Evolutionary conservation across 164 flowering plant species (phyloP).

Genomic region (Chimonanthus praecox): DNA sequence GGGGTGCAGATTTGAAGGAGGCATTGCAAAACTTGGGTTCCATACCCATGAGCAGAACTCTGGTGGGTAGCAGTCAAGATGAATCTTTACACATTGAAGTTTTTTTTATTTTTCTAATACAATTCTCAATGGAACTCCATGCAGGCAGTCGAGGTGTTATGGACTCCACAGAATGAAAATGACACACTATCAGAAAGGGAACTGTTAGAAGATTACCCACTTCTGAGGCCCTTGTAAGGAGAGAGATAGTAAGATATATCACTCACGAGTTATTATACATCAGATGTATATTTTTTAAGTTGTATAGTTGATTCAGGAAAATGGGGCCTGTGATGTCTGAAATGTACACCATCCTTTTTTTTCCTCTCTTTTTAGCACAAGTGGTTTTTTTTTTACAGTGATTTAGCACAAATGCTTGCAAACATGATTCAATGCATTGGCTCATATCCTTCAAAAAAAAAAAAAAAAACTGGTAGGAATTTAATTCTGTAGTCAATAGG

Average conservation of each 20-base stretch:
- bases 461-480: too few species aligned
- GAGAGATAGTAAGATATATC: background rate
- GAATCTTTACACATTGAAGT: background rate
- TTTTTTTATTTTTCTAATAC: background rate
- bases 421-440: too few species aligned
- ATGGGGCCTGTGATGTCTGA: too few species aligned
- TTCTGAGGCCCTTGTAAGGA: conserved; percentile 69
- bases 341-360: too few species aligned
- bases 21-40: conserved; percentile 88
- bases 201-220: conserved; percentile 87
- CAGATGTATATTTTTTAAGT: background rate
- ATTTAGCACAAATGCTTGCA: too few species aligned
- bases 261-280: background rate
- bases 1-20: conserved; percentile 71
- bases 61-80: conserved; percentile 32
- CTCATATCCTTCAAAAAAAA: too few species aligned
- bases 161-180: conserved; percentile 95
- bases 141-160: conserved; percentile 94
- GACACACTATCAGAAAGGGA: conserved; percentile 81
- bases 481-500: too few species aligned
- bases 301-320: background rate
- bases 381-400: too few species aligned
- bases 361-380: too few species aligned
- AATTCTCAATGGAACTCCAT: conserved; percentile 1
- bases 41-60: conserved; percentile 60